These are phyloP conservation scores for Trametes meyenii DNA, from an alignment of 768 basidiomycete species.

Conservation along the genomic window DNA sequence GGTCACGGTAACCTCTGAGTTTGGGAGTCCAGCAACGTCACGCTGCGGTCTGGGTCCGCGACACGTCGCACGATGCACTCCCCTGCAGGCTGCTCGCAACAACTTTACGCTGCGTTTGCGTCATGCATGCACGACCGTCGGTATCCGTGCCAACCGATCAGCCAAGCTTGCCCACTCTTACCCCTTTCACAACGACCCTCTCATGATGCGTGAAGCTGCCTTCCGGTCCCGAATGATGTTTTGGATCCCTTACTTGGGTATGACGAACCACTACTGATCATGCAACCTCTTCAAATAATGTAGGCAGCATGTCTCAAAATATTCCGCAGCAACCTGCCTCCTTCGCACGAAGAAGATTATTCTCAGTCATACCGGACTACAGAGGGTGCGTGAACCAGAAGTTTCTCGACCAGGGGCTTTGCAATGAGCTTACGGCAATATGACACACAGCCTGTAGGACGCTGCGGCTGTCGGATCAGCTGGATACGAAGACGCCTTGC, in stretches of 20 bases:
- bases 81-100: too few species aligned
- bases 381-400: conserved; percentile 2
- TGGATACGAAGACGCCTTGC: neutral
- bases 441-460: neutral
- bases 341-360: neutral
- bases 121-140: neutral
- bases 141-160: conserved; percentile 14
- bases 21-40: too few species aligned
- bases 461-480: conserved; percentile 4
- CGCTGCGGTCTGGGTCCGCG: too few species aligned
- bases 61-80: neutral
- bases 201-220: too few species aligned
- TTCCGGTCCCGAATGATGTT: too few species aligned
- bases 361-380: neutral
- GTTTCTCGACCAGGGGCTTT: neutral
- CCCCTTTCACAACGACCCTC: neutral
- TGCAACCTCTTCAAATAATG: too few species aligned
- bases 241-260: too few species aligned
- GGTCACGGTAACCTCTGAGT: too few species aligned
- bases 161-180: neutral
- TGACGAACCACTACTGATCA: too few species aligned
- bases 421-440: conserved; percentile 1
- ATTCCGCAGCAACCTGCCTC: too few species aligned
- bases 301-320: too few species aligned
- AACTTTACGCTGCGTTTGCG: neutral